Evolutionary conservation across 306 rosid genomes (phyloP), one percentile per base, ranked within the genome.

Genomic region (Cicer bijugum): DNA sequence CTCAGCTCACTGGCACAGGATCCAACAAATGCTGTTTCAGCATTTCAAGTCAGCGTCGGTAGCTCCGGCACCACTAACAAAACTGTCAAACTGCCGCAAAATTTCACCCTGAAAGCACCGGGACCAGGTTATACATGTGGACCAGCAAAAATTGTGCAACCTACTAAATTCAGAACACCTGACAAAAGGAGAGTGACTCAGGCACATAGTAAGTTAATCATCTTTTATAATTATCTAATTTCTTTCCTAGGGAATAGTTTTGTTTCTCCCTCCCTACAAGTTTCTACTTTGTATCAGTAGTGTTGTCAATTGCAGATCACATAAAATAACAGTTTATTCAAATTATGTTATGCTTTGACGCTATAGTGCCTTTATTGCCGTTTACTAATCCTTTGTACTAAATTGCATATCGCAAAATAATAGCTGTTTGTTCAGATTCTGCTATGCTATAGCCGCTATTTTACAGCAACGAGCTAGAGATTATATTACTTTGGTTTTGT

Each of bases 71-170:
- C 96, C 57, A 81, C 83, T 1, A 91, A 85, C 76, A 85, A 28
- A 75, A 91, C 96, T 1, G 97, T 91, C 71, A 83, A 71, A 40
- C 43, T 72, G 45, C 97, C 98, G 0, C 71, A 78, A 75, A 88
- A 91, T 82, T 88, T 91, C 81, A 91, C 97, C 71, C 76, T 93
- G 55, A 78, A 81, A 51, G 86, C 88, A 50, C 96, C 98, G 0
- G 98, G 98, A 35, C 97, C 97, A 0, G 98, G 98, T 28, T 93
- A 93, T 71, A 91, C 96, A 35, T 93, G 98, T 57, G 87, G 96
- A 17, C 85, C 71, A 0, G 93, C 88, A 35, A 86, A 77, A 47
- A 50, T 82, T 14, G 93, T 91, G 66, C 64, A 39, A 45, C 92
- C 98, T 9, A 89, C 79, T 81, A 69, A 14, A 67, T 93, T 89